Base-by-base conservation (phyloP, 371 early-diverging fungal genomes). In the Mucor circinelloides region DNA sequence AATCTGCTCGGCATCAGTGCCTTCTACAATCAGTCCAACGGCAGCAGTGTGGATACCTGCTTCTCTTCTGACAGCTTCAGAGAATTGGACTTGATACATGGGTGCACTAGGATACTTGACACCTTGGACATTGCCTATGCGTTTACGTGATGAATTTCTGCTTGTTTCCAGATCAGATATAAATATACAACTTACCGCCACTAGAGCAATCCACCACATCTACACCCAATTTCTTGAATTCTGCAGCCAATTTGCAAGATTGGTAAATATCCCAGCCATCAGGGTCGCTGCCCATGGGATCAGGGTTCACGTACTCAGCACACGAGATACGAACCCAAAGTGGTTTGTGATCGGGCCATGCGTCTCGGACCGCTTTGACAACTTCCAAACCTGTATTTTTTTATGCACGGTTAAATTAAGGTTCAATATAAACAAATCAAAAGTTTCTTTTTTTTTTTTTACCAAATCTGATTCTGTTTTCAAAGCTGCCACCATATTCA, bases 291-390 rank as follows among this genome's bases (percentile, higher is more conserved):
- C 80, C 74, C 74, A 74, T 64, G 28, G 77, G 58, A 25, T 80
- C 73, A 9, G 63, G 63, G 12, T 82, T 80, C 9, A 74, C 67
- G 12, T 84, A 88, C 44, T 96, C 95, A 0, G 89, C 76, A 46
- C 86, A 83, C 3, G 93, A 95, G 6, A 96, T 66, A 32, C 96
- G 89, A 59, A 93, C 82, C 68, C 92, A 94, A 38, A 95, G 70
- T 0, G 97, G 94, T 64, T 93, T 93, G 13, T 88, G 75, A 6
- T 78, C 71, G 0, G 95, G 93, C 90, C 92, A 94, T 15, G 87
- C 87, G 6, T 74, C 64, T 32, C 93, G 89, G 12, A 94, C 89
- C 0, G 79, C 84, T 19, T 72, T 58, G n/a, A 87, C 77, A 2
- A 88, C 81, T 67, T 94, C 93, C 1, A 91, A 36, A 25, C 82